Percentiles rank a stretch among this genome's conserved stretches.
Conservation (phyloP, 495 filamentous ascomycete genomes). For the Immersiella caudata region DNA sequence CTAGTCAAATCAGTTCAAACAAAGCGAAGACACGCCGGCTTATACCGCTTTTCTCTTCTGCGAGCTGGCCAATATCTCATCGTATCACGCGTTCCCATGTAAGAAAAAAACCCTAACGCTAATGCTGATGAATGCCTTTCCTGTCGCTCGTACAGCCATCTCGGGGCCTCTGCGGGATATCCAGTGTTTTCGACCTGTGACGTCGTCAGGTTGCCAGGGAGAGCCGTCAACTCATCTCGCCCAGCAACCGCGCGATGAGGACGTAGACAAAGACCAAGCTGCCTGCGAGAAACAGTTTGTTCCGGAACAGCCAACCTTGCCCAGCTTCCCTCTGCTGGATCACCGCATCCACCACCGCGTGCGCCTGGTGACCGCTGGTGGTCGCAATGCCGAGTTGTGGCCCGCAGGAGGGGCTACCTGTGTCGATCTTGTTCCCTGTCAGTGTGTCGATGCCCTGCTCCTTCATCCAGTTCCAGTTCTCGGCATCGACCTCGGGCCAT, state of each 20-base stretch:
- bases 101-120: conserved; percentile 17
- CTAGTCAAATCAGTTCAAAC: neutral
- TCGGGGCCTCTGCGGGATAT: neutral
- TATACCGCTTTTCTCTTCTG: neutral
- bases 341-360: conserved; percentile 76
- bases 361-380: conserved; percentile 69
- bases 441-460: conserved; percentile 77
- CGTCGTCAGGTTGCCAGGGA: neutral
- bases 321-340: conserved; percentile 76
- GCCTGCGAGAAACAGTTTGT: conserved; percentile 72
- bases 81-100: neutral
- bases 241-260: conserved; percentile 72
- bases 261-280: conserved; percentile 76
- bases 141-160: neutral
- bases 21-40: neutral
- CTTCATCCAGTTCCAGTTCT: conserved; percentile 94
- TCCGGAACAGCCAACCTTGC: conserved; percentile 74
- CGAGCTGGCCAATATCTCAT: neutral
- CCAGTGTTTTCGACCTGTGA: neutral
- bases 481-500: conserved; percentile 87
- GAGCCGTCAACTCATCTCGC: conserved; percentile 34
- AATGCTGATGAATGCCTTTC: conserved; percentile 7
- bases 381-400: conserved; percentile 67
- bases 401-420: conserved; percentile 61
- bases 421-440: conserved; percentile 64